These are phyloP conservation scores for Leucogyrophana mollusca DNA, from an alignment of 768 basidiomycete species.

Conservation along the genomic window DNA sequence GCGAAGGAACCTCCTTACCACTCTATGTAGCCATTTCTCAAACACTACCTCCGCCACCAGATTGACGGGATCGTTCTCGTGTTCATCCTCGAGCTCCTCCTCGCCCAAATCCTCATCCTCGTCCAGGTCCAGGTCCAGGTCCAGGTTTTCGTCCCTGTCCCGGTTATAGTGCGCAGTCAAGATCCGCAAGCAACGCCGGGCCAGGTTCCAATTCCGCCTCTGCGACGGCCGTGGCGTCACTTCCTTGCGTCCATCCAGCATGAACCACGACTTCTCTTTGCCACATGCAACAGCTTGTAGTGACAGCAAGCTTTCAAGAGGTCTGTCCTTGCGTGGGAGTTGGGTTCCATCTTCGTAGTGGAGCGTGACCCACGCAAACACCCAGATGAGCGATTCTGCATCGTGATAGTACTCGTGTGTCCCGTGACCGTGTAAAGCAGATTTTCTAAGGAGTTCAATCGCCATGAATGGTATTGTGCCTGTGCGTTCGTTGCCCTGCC, in stretches of 20 bases:
- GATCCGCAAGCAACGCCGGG: no score
- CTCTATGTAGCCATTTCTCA: no score
- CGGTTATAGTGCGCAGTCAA: no score
- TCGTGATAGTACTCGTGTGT: conserved; percentile 2
- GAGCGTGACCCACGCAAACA: not conserved
- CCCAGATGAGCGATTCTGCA: conserved; percentile 5
- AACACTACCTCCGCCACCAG: no score
- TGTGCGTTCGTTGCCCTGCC: conserved; percentile 5
- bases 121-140: no score
- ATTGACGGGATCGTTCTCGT: no score
- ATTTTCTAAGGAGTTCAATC: not conserved
- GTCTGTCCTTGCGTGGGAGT: not conserved
- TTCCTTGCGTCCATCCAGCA: not conserved
- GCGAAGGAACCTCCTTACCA: no score
- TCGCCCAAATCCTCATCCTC: no score
- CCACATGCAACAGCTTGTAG: not conserved
- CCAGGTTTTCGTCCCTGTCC: no score
- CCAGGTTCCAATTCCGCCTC: no score
- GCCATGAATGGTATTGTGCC: conserved; percentile 17
- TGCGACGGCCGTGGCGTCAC: no score
- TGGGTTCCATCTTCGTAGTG: not conserved
- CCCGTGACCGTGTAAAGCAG: not conserved
- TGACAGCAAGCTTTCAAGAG: not conserved
- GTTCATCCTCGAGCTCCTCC: no score
- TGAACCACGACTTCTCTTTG: not conserved